These are phyloP conservation scores for Chlorella sorokiniana DNA, from an alignment of 139 green algal genomes.

Conservation along the genomic window DNA sequence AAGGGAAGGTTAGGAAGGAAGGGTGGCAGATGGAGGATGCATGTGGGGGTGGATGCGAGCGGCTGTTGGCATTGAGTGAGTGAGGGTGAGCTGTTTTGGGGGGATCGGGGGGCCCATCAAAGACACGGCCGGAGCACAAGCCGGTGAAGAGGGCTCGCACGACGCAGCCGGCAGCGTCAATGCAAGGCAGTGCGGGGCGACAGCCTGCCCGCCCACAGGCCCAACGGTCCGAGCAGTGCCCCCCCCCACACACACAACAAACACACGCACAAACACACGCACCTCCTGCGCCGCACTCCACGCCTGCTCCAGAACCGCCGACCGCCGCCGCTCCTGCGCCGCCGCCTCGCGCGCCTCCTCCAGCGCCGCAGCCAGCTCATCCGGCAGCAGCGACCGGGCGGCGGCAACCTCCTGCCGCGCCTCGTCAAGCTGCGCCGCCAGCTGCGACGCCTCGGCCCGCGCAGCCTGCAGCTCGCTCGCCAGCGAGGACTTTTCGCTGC, in stretches of 20 bases:
- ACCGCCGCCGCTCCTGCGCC: neutral
- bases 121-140: too few species aligned
- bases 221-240: neutral
- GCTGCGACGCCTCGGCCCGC: neutral
- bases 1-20: neutral
- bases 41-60: too few species aligned
- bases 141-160: too few species aligned
- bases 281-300: constrained; percentile 13
- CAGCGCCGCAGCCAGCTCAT: neutral
- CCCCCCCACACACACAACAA: neutral
- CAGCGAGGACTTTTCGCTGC: neutral
- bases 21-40: too few species aligned
- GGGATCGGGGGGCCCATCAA: too few species aligned
- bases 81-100: too few species aligned
- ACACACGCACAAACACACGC: neutral
- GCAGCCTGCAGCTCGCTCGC: neutral
- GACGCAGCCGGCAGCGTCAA: too few species aligned
- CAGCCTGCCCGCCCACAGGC: neutral
- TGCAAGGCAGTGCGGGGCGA: neutral
- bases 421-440: neutral
- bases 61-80: too few species aligned
- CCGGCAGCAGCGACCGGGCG: neutral
- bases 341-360: constrained; percentile 1
- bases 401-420: neutral
- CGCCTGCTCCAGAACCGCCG: constrained; percentile 9